Conservation (phyloP, 768 basidiomycete species). For the Lactarius akahatsu region DNA sequence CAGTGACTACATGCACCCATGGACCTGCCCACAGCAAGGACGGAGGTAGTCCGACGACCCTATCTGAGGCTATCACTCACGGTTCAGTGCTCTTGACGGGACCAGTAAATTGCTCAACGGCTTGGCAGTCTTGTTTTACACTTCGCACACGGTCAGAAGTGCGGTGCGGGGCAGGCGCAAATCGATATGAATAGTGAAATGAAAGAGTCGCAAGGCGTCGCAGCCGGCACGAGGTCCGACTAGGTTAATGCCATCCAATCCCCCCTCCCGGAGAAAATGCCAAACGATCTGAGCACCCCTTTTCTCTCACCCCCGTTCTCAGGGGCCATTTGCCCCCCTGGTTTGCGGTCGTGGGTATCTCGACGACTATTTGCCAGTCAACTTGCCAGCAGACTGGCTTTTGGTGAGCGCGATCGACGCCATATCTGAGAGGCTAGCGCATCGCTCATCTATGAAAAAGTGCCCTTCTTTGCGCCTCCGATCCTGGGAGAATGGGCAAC, state of each 20-base stretch:
- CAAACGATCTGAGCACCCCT: background rate
- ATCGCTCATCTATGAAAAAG: background rate
- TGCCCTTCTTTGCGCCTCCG: conserved; percentile 1
- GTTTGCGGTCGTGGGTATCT: background rate
- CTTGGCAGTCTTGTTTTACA: background rate
- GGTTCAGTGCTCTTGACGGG: background rate
- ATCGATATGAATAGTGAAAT: background rate
- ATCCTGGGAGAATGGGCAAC: background rate
- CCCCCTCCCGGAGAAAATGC: background rate
- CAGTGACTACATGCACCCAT: background rate
- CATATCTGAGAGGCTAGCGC: background rate
- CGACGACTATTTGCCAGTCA: background rate
- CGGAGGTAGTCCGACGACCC: no score
- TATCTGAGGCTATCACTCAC: background rate
- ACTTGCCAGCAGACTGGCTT: background rate
- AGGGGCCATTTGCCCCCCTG: background rate
- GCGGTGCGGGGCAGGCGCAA: background rate
- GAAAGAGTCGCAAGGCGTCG: background rate
- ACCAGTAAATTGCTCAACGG: background rate
- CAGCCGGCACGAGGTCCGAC: background rate
- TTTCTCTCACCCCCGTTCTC: background rate
- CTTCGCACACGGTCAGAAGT: background rate
- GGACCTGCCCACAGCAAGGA: no score
- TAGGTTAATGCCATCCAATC: background rate
- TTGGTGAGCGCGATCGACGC: background rate